Percentiles rank a stretch among this genome's conserved stretches.
These are phyloP conservation scores for Candida suzukii DNA, from an alignment of 805 yeast species.

Conservation along the genomic window DNA sequence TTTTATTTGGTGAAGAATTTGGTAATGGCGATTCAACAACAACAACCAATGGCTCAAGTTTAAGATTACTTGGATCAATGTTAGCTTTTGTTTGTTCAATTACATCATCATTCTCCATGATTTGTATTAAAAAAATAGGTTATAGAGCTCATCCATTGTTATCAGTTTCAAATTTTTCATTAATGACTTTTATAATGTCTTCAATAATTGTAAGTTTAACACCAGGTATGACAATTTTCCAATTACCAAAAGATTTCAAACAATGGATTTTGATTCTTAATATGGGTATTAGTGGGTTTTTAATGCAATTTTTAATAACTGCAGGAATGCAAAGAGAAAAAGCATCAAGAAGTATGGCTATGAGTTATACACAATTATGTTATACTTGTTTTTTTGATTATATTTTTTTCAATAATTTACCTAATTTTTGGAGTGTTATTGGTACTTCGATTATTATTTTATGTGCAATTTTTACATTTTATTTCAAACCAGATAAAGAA, in stretches of 20 bases:
- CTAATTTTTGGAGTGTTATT: constrained; percentile 56
- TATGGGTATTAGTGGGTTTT: constrained; percentile 74
- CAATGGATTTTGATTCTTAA: constrained; percentile 61
- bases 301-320: constrained; percentile 73
- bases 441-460: constrained; percentile 67
- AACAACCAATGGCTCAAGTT: not conserved
- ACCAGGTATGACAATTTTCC: constrained; percentile 50
- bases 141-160: constrained; percentile 72
- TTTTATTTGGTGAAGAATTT: constrained; percentile 43
- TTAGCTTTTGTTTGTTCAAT: constrained; percentile 58
- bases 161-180: constrained; percentile 71
- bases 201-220: constrained; percentile 41
- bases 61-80: constrained; percentile 47
- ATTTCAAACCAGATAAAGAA: constrained; percentile 29
- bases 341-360: constrained; percentile 70
- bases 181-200: constrained; percentile 50
- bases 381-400: constrained; percentile 76
- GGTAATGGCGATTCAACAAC: not conserved
- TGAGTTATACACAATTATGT: constrained; percentile 70
- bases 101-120: constrained; percentile 65
- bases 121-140: constrained; percentile 70
- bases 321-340: constrained; percentile 78
- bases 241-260: constrained; percentile 47
- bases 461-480: constrained; percentile 56
- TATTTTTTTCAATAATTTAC: constrained; percentile 64